phyloP scores from a whole-genome alignment of 1,284 basidiomycete genomes.

The Entoloma clypeatum region DNA sequence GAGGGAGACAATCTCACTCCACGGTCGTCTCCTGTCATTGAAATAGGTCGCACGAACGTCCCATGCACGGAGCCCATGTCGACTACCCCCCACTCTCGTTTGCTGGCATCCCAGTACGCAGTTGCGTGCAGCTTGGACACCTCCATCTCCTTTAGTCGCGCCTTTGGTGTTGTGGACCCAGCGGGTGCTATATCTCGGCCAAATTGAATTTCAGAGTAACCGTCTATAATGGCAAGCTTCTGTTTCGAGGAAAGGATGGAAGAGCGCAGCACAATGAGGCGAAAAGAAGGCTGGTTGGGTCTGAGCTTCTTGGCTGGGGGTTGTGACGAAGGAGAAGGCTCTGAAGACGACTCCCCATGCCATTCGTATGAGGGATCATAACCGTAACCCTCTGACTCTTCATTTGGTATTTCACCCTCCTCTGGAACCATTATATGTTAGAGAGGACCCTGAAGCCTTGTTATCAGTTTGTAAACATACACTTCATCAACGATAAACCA shows the following conservation, averaged over 20 bases:
- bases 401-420: constrained; percentile 29
- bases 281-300: constrained; percentile 36
- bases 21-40: constrained; percentile 19
- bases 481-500: no score
- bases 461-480: no score
- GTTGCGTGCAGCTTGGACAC: constrained; percentile 78
- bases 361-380: constrained; percentile 57
- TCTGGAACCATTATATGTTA: constrained; percentile 20
- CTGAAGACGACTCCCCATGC: constrained; percentile 38
- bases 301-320: constrained; percentile 15
- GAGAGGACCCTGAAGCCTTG: constrained; percentile 2
- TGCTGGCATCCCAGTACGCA: constrained; percentile 60
- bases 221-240: constrained; percentile 57
- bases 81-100: constrained; percentile 62
- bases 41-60: constrained; percentile 50
- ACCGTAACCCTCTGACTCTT: constrained; percentile 12
- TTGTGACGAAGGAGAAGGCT: constrained; percentile 8
- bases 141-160: constrained; percentile 76
- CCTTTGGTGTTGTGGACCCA: constrained; percentile 50
- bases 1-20: constrained; percentile 57
- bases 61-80: constrained; percentile 83
- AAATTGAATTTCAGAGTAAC: constrained; percentile 60
- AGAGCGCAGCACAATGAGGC: constrained; percentile 53
- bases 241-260: constrained; percentile 49
- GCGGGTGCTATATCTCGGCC: constrained; percentile 58